These are phyloP conservation scores for Hygrocybe punicea DNA, from an alignment of 768 basidiomycete genomes.

Conservation along the genomic window DNA sequence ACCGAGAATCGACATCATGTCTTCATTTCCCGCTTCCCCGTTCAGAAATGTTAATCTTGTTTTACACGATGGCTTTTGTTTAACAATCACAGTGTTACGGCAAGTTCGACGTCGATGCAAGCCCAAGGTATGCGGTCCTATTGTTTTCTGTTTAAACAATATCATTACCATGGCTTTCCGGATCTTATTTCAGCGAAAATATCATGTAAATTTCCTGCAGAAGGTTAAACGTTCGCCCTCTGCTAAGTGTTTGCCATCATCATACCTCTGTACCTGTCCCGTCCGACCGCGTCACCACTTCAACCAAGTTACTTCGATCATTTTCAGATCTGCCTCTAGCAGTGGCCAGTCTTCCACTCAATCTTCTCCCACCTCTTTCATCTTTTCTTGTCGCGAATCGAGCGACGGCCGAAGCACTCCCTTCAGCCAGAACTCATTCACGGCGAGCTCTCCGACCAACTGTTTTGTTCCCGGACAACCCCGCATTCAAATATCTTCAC, in stretches of 20 bases:
- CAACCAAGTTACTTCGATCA: background rate
- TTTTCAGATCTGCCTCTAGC: conserved; percentile 21
- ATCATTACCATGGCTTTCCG: background rate
- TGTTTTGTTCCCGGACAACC: conserved; percentile 43
- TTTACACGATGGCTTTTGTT: background rate
- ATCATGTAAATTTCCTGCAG: background rate
- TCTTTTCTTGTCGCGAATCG: conserved; percentile 38
- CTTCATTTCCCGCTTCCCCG: conserved; percentile 2
- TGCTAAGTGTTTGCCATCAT: background rate
- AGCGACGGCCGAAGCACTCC: conserved; percentile 43
- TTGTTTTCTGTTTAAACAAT: background rate
- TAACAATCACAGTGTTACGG: background rate
- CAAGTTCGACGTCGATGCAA: conserved; percentile 3
- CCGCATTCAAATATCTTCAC: conserved; percentile 56
- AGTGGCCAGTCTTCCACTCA: conserved; percentile 52
- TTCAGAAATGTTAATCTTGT: background rate
- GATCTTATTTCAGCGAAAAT: conserved; percentile 1
- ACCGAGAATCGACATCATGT: background rate
- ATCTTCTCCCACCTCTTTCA: conserved; percentile 40
- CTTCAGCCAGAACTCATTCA: conserved; percentile 41
- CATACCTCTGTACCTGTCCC: background rate
- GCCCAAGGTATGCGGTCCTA: background rate
- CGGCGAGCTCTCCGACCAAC: conserved; percentile 36
- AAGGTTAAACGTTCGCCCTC: conserved; percentile 1
- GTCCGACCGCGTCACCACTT: background rate